Evolutionary conservation across 2,329 filamentous ascomycete genomes (phyloP), one percentile per base, ranked within the genome.

Genomic region (Penicillium hordei): DNA sequence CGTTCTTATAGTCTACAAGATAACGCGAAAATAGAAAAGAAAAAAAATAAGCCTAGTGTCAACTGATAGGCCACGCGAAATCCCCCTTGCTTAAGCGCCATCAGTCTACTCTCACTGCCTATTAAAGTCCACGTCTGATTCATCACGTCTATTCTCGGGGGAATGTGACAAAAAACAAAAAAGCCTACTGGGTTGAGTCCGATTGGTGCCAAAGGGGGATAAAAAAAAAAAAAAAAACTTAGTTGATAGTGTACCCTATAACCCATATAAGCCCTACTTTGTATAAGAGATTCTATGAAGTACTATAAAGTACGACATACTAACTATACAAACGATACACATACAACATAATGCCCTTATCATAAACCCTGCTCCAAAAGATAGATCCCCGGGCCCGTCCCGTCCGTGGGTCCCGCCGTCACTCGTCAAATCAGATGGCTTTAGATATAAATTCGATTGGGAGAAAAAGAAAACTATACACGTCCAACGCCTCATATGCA

Each of bases 401-500:
- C 61, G 61, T 36, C 48, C 57, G 63, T 60, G 60, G 57, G 57
- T 60, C 57, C 40, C 53, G 50, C 50, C 50, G 48, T 48, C 49
- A 57, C 42, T 54, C 21, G 29, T 46, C 38, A 48, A 60, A 56
- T 50, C 19, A 51, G 36, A 38, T 34, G 40, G 51, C 53, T 34
- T 53, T 61, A 42, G 48, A 61, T 58, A 36, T 19, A 42, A 45
- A 48, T 52, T 42, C 38, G 34, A 58, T 44, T 19, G 48, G 21
- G 5, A n/a, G 15, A 34, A 34, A 36, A 23, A 21, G 19, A 8
- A 38, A 51, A 61, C 39, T 36, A 53, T 49, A 65, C 57, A 64
- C 54, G 53, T 65, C 58, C 51, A 60, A 63, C 40, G 34, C 45
- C 61, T 53, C 55, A 65, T 60, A 65, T 64, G 63, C 63, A 65